A percentile compares a stretch with the other conserved stretches of the same genome.
These are phyloP conservation scores for Eucalyptus viminalis DNA, from an alignment of 345 rosid genomes.

Conservation along the genomic window DNA sequence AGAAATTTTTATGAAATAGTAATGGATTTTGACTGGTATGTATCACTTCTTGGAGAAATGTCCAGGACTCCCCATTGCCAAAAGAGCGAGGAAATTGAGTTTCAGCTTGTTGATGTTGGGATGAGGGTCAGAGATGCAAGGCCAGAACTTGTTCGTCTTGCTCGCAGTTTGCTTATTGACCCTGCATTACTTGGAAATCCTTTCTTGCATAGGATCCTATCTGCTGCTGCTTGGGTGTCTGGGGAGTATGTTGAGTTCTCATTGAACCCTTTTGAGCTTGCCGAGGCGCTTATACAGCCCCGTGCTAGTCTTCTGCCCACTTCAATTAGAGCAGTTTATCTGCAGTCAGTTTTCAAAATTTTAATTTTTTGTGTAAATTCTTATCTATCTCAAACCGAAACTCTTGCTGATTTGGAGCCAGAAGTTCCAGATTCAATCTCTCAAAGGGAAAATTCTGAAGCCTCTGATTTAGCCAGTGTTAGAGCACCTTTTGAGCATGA, in stretches of 20 bases:
- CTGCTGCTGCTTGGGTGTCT: slow-evolving; percentile 91
- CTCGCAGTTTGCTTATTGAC: slow-evolving; percentile 76
- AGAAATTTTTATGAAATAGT: slow-evolving; percentile 62
- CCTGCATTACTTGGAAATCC: slow-evolving; percentile 94
- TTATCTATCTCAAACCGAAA: slow-evolving; percentile 20
- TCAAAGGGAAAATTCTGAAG: not conserved
- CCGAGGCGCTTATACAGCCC: slow-evolving; percentile 86
- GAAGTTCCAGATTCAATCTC: slow-evolving; percentile 8
- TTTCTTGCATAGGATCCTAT: slow-evolving; percentile 61
- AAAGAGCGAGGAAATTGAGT: slow-evolving; percentile 74
- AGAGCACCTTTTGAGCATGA: not conserved
- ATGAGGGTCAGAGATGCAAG: slow-evolving; percentile 87
- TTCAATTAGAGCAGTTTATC: slow-evolving; percentile 48
- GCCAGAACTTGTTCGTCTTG: slow-evolving; percentile 58
- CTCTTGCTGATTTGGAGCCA: not conserved
- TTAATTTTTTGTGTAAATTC: slow-evolving; percentile 34
- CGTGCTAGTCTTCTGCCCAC: slow-evolving; percentile 70
- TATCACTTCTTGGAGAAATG: slow-evolving; percentile 83
- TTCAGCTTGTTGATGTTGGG: slow-evolving; percentile 82
- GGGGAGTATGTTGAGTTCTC: slow-evolving; percentile 81
- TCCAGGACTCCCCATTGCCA: slow-evolving; percentile 79
- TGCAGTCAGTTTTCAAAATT: slow-evolving; percentile 69
- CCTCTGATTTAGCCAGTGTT: not conserved
- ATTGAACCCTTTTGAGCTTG: slow-evolving; percentile 53
- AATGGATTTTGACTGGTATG: slow-evolving; percentile 89